Base-by-base conservation (phyloP, 768 basidiomycete genomes). In the Mrakia hoshinonis region DNA sequence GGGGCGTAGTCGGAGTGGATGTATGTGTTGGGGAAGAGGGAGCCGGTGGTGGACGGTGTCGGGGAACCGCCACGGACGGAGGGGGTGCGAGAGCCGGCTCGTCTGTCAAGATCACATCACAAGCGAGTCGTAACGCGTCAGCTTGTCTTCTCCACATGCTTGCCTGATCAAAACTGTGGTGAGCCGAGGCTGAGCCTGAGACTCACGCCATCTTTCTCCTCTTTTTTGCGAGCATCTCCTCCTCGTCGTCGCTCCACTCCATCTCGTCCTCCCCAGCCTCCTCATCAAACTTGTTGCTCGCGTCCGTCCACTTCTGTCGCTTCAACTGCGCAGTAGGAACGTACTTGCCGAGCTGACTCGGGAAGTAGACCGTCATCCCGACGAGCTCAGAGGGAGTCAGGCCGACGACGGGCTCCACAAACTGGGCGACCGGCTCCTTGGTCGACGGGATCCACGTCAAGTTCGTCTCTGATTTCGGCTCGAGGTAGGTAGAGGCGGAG, bases 161-260 rank as follows among this genome's bases (percentile, higher is more conserved):
- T 15, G 38, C 49, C 1, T 15, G 26, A 7, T 3, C 2, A 20
- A 68, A 3, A n/a, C n/a, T n/a, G n/a, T n/a, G n/a, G n/a, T n/a
- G 20, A 22, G 15, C 9, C 24, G 10, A 31, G 39, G 22, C 26
- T 47, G n/a, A 15, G 5, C 3, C 2, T 4, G 51, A 54, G 11
- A 64, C 69, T 39, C 36, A 70, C 69, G 39, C 64, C 52, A 67
- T 24, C 47, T 68, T 73, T 15, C 61, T 46, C 31, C 61, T 36
- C 26, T 61, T 61, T 62, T 73, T 73, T 26, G 72, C 72, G 20
- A 34, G 31, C 43, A 66, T 66, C 52, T 73, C 72, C 10, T 49
- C 38, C 39, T 73, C 72, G 24, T 73, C 72, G 47, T 73, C 72
- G 26, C 26, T 34, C 67, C 67, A 73, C 34, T 73, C 72, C 66